Evolutionary conservation across 192 early-diverging fungal genomes (phyloP).

Genomic region (Linnemannia elongata): DNA sequence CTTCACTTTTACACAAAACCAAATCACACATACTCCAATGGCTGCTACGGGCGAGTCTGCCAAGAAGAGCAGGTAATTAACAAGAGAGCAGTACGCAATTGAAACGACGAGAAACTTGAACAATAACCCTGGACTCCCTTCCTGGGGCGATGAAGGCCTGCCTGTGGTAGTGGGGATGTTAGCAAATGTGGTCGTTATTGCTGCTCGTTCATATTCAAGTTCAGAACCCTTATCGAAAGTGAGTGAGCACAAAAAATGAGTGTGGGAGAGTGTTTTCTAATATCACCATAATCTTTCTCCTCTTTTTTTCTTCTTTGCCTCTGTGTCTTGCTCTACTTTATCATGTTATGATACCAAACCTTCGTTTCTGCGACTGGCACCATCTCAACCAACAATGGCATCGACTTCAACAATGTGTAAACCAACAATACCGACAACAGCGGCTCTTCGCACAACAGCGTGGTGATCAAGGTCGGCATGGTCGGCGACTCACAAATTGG

Average conservation of each 20-base stretch:
- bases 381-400: not conserved
- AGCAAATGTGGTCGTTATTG: slow-evolving; percentile 5
- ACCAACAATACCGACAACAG: not conserved
- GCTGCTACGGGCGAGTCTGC: slow-evolving; percentile 46
- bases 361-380: slow-evolving; percentile 13
- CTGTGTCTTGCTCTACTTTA: not conserved
- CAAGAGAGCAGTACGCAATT: not conserved
- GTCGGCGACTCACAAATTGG: slow-evolving; percentile 97
- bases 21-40: slow-evolving; percentile 9
- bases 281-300: not conserved
- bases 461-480: slow-evolving; percentile 95
- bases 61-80: slow-evolving; percentile 48
- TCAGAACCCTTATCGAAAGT: not conserved
- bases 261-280: slow-evolving; percentile 1
- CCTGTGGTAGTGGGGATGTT: not conserved
- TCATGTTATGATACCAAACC: not conserved
- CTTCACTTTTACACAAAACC: not conserved
- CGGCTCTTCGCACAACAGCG: slow-evolving; percentile 63
- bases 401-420: not conserved
- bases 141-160: too few species aligned
- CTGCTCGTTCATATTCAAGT: not conserved
- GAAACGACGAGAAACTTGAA: not conserved
- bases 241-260: not conserved
- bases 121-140: not conserved
- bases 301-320: slow-evolving; percentile 14